Conservation (phyloP, 2,329 filamentous ascomycete genomes). For the Fusarium coffeatum region DNA sequence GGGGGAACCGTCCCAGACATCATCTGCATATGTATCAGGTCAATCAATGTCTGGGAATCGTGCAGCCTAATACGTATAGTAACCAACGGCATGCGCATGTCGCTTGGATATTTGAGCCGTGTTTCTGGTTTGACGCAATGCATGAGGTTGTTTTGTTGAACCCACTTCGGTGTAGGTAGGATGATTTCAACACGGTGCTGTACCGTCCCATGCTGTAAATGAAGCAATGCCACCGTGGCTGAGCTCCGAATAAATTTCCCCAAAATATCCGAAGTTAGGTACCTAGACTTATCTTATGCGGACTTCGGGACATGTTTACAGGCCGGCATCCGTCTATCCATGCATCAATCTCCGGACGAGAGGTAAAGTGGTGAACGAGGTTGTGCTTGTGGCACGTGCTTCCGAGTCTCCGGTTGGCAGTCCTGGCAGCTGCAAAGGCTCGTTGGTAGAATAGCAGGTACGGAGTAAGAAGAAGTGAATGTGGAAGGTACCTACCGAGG, state of each 20-base stretch:
- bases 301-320: neutral
- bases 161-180: conserved; percentile 21
- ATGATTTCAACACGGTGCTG: neutral
- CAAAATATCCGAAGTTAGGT: neutral
- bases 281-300: conserved; percentile 1
- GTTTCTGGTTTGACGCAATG: conserved; percentile 17
- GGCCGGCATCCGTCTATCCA: neutral
- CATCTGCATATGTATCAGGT: conserved; percentile 6
- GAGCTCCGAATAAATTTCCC: conserved; percentile 10
- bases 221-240: conserved; percentile 3
- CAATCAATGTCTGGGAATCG: neutral
- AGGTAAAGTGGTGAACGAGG: conserved; percentile 6
- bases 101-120: conserved; percentile 6
- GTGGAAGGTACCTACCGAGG: conserved; percentile 10
- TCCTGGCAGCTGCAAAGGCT: conserved; percentile 4
- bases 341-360: neutral
- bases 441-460: conserved; percentile 2
- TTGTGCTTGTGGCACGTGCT: conserved; percentile 19
- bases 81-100: neutral
- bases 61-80: conserved; percentile 1
- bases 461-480: neutral
- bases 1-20: neutral
- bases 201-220: conserved; percentile 1
- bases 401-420: conserved; percentile 2
- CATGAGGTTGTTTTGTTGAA: conserved; percentile 4